phyloP scores from a whole-genome alignment of 2,329 filamentous ascomycete genomes.

The Ophiostoma perfectum region DNA sequence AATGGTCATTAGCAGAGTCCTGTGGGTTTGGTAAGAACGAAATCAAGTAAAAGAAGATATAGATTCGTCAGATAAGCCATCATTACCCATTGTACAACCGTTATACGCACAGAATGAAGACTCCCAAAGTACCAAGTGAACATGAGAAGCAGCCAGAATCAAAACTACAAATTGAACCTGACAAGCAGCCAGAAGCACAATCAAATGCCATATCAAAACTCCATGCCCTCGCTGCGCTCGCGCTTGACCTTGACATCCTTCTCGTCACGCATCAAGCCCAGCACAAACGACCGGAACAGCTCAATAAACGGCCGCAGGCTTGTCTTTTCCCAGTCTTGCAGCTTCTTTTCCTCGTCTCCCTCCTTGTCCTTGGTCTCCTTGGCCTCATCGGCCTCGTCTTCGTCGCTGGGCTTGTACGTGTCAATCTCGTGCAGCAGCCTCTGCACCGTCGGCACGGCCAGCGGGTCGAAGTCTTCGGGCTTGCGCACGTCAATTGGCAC shows the following conservation, averaged over 20 bases:
- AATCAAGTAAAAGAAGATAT: neutral
- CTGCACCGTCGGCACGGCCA: slow-evolving; percentile 83
- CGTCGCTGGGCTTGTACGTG: slow-evolving; percentile 50
- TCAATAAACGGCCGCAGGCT: slow-evolving; percentile 90
- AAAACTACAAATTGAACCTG: neutral
- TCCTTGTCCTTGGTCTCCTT: slow-evolving; percentile 32
- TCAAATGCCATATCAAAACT: slow-evolving; percentile 40
- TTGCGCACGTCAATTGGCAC: slow-evolving; percentile 78
- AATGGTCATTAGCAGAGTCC: no score
- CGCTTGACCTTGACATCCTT: slow-evolving; percentile 51
- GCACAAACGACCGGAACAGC: slow-evolving; percentile 77
- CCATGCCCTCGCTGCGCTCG: slow-evolving; percentile 51
- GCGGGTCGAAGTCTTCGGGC: slow-evolving; percentile 79
- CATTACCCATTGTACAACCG: neutral
- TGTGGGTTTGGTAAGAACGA: no score
- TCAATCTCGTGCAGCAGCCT: slow-evolving; percentile 81
- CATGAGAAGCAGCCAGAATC: neutral
- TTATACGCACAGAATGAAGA: neutral
- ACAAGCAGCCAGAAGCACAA: neutral
- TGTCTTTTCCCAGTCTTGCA: slow-evolving; percentile 95
- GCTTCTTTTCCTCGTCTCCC: slow-evolving; percentile 32
- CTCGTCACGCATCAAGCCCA: slow-evolving; percentile 70
- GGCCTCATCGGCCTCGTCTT: slow-evolving; percentile 33
- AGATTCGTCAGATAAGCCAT: neutral
- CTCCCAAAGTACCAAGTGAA: neutral